These are phyloP conservation scores for Xylaria intraflava DNA, from an alignment of 495 filamentous ascomycete genomes.

Conservation along the genomic window DNA sequence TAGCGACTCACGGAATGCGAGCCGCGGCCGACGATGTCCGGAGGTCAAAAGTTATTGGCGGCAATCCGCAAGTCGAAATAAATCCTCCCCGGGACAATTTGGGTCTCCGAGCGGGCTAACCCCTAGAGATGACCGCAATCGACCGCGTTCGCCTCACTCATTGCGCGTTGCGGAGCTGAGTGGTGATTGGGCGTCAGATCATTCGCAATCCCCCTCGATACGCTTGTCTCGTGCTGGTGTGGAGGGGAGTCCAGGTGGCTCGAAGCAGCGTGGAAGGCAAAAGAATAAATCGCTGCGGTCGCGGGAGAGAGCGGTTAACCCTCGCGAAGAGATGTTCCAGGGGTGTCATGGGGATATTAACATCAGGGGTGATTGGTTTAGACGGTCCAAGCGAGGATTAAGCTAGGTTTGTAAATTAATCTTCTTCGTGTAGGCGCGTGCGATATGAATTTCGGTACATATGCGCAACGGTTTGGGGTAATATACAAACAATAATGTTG, in stretches of 20 bases:
- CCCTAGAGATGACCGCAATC: neutral
- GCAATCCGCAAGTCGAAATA: neutral
- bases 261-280: conserved; percentile 1
- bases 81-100: neutral
- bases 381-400: neutral
- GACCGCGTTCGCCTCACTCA: neutral
- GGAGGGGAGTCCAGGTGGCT: neutral
- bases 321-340: conserved; percentile 3
- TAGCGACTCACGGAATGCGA: neutral
- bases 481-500: no score
- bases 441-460: no score
- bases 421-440: no score
- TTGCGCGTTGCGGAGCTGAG: neutral
- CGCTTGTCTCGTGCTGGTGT: neutral
- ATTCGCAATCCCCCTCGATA: neutral
- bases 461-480: no score
- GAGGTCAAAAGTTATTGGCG: neutral
- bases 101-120: neutral
- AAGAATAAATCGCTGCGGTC: neutral
- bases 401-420: neutral
- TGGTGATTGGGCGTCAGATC: neutral
- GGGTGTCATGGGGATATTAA: neutral
- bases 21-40: neutral
- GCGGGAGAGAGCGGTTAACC: neutral
- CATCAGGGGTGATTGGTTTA: conserved; percentile 6